Percentiles rank a stretch among this genome's conserved stretches.
Evolutionary conservation across 148 eudicot species (phyloP).

Genomic region (Silene conica): DNA sequence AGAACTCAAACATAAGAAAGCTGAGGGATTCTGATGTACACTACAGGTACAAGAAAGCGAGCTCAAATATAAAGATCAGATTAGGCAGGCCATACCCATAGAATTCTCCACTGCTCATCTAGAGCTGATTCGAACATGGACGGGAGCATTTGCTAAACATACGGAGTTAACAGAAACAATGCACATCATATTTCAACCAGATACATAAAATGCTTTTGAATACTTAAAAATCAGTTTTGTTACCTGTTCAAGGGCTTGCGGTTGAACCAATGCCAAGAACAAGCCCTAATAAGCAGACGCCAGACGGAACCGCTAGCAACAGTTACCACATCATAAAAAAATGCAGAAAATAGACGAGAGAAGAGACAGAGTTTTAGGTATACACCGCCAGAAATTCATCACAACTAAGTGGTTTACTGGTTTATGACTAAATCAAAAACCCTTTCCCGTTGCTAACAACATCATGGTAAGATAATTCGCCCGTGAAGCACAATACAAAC

Average conservation of each 20-base stretch:
- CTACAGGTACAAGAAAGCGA: too few species aligned
- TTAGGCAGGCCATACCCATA: conserved; percentile 4
- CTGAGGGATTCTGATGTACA: neutral
- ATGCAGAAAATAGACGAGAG: conserved; percentile 5
- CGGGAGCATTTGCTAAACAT: neutral
- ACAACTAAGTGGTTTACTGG: too few species aligned
- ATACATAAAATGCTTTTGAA: neutral
- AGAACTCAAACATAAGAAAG: neutral
- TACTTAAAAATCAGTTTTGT: neutral
- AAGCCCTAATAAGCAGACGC: conserved; percentile 26
- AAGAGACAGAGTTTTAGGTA: conserved; percentile 27
- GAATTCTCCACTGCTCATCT: neutral
- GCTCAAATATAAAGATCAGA: conserved; percentile 1
- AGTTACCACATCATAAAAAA: neutral
- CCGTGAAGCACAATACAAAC: conserved; percentile 10
- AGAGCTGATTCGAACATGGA: neutral
- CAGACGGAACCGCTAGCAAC: neutral
- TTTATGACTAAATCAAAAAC: neutral
- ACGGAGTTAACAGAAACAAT: neutral
- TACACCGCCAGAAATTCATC: neutral
- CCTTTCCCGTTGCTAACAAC: conserved; percentile 7
- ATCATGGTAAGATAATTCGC: conserved; percentile 10
- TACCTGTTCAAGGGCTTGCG: neutral
- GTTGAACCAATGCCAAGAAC: conserved; percentile 16
- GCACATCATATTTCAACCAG: neutral